Evolutionary conservation across 306 rosid species (phyloP), one percentile per base, ranked within the genome.

Genomic region (Lathyrus sativus): DNA sequence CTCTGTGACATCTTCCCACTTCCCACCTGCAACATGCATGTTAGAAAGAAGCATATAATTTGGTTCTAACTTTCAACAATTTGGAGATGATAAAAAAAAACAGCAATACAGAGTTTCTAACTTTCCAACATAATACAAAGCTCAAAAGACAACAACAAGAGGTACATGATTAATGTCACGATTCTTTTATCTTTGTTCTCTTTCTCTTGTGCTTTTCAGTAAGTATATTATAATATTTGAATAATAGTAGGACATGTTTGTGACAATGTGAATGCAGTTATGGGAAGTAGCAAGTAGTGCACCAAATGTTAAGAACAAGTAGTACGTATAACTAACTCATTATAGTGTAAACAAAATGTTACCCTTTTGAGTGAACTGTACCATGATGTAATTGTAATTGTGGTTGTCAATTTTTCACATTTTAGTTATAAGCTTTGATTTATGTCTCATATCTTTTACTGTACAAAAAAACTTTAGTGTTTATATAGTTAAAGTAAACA

Each of bases 101-200:
- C n/a, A n/a, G n/a, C n/a, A n/a, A n/a, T n/a, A n/a, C n/a, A n/a
- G n/a, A n/a, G n/a, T n/a, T n/a, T n/a, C n/a, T n/a, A n/a, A n/a
- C n/a, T n/a, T n/a, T n/a, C n/a, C n/a, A n/a, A n/a, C n/a, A 90
- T 59, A 90, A 90, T 73, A 87, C 84, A 31, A 90, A 68, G 5
- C 90, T 93, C 22, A 87, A 49, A 62, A 84, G 78, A 68, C 86
- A 82, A 54, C 86, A 82, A n/a, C 80, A 86, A 39, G 83, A 86
- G 91, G 96, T 88, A 62, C 5, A 18, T 11, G 0, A 9, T 46
- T 13, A 33, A 33, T 33, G 59, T 14, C 39, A 1, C 26, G 10
- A 14, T 44, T 43, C 1, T 1, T 18, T 17, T 1, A 8, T 28
- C 31, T 28, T 56, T 18, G 7, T 56, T n/a, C 9, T 0, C 1